Percentiles rank a stretch among this genome's conserved stretches.
Conservation (phyloP, 2,329 filamentous ascomycete genomes). For the Fusarium virguliforme region DNA sequence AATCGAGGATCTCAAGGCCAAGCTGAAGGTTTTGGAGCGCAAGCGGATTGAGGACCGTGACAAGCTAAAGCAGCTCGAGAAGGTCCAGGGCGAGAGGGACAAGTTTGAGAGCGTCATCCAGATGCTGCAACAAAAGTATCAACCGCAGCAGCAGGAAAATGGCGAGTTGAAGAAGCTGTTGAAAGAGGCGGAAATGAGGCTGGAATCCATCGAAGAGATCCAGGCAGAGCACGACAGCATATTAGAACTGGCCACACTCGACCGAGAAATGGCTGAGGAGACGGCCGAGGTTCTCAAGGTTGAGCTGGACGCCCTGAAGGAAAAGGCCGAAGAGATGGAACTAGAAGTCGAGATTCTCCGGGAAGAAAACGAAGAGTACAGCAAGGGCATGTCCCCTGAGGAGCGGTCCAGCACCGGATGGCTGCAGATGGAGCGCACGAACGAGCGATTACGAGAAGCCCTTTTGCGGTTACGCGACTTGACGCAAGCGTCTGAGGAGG, state of each 20-base stretch:
- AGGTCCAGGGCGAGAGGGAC: conserved; percentile 82
- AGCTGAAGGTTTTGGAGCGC: conserved; percentile 88
- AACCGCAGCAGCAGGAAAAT: conserved; percentile 86
- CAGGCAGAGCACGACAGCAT: conserved; percentile 89
- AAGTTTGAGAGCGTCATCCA: conserved; percentile 89
- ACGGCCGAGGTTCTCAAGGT: conserved; percentile 85
- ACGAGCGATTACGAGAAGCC: conserved; percentile 89
- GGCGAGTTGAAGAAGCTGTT: conserved; percentile 81
- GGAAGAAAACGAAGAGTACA: conserved; percentile 89
- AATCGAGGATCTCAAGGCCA: conserved; percentile 90
- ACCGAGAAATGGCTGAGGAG: conserved; percentile 97
- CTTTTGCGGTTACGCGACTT: conserved; percentile 88
- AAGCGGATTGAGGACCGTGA: conserved; percentile 90
- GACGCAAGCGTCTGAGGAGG: conserved; percentile 86
- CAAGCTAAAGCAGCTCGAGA: conserved; percentile 83
- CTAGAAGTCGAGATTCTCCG: conserved; percentile 89
- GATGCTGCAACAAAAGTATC: conserved; percentile 90
- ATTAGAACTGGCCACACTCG: conserved; percentile 88
- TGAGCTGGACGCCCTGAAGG: conserved; percentile 83
- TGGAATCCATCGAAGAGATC: conserved; percentile 78
- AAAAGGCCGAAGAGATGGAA: conserved; percentile 86
- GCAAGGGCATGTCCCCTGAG: conserved; percentile 88
- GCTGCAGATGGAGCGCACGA: conserved; percentile 92
- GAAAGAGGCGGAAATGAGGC: conserved; percentile 80
- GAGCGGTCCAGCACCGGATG: conserved; percentile 90